Percentiles rank a stretch among this genome's conserved stretches.
phyloP scores from a whole-genome alignment of 1,139 yeast species.

The Hansenula anomala region DNA sequence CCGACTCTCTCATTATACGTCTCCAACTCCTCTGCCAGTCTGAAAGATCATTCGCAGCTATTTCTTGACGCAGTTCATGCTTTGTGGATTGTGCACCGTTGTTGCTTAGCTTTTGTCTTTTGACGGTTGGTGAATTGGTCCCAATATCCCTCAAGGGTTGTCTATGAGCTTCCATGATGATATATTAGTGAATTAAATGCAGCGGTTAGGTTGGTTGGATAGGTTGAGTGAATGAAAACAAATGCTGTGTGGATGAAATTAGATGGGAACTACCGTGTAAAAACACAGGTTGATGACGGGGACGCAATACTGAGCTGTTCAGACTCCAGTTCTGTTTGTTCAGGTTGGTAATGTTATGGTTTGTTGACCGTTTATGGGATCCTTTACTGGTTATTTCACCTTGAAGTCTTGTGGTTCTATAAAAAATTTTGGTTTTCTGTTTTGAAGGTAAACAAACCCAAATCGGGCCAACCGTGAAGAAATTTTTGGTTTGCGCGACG shows the following conservation, averaged over 20 bases:
- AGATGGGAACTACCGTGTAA: neutral
- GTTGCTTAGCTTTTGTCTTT: slow-evolving; percentile 15
- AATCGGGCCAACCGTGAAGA: neutral
- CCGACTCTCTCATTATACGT: slow-evolving; percentile 57
- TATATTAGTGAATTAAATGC: neutral
- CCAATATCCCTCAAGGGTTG: slow-evolving; percentile 17
- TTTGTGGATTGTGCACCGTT: neutral
- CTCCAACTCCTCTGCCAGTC: slow-evolving; percentile 55
- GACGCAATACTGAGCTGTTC: neutral
- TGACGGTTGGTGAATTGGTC: slow-evolving; percentile 23
- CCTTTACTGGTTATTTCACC: neutral
- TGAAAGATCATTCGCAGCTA: neutral
- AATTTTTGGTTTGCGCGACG: neutral
- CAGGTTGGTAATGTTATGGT: too few species aligned
- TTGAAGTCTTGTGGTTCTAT: neutral
- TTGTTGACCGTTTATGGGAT: too few species aligned
- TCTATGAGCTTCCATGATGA: slow-evolving; percentile 9
- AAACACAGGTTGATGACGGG: neutral
- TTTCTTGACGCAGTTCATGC: neutral
- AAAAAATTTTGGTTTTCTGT: too few species aligned
- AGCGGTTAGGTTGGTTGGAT: neutral
- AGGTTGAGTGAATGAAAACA: neutral
- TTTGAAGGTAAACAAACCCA: slow-evolving; percentile 1
- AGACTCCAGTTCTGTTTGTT: too few species aligned
- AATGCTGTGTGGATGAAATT: neutral